Conservation (phyloP, 768 basidiomycete species). For the Naganishia antarctica region DNA sequence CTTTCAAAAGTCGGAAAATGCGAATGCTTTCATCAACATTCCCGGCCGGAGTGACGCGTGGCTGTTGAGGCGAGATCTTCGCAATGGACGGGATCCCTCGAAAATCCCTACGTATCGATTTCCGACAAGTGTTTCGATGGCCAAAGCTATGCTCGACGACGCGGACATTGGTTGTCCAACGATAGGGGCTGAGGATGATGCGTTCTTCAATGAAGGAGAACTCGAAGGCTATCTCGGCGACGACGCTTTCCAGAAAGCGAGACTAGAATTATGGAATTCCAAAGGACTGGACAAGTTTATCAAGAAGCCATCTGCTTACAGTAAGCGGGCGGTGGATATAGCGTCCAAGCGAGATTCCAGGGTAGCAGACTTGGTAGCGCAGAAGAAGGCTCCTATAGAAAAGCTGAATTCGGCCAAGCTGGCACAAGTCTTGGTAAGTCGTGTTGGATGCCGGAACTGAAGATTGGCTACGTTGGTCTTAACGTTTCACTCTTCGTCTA, state of each 20-base stretch:
- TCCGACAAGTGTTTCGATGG: not conserved
- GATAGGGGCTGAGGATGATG: not conserved
- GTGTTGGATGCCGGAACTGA: not conserved
- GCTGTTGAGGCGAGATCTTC: constrained; percentile 7
- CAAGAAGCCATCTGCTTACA: not conserved
- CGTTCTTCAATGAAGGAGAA: constrained; percentile 11
- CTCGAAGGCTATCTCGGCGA: constrained; percentile 10
- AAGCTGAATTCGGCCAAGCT: not conserved
- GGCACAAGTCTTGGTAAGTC: constrained; percentile 10
- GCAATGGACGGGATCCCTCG: not conserved
- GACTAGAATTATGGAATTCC: constrained; percentile 5
- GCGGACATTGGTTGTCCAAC: not conserved
- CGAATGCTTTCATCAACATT: too few relatives aligned
- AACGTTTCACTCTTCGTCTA: too few relatives aligned
- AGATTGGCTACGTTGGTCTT: not conserved
- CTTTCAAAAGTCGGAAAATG: not conserved
- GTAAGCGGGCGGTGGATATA: not conserved
- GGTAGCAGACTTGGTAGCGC: not conserved
- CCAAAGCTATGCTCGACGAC: constrained; percentile 8
- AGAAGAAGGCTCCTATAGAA: not conserved
- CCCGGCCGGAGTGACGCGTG: not conserved
- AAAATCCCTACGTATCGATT: not conserved
- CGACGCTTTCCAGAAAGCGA: not conserved
- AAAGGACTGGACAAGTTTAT: constrained; percentile 12
- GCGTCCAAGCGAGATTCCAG: constrained; percentile 1